These are phyloP conservation scores for Symbiodinium natans DNA, from an alignment of 73 alveolate genomes.

Conservation along the genomic window DNA sequence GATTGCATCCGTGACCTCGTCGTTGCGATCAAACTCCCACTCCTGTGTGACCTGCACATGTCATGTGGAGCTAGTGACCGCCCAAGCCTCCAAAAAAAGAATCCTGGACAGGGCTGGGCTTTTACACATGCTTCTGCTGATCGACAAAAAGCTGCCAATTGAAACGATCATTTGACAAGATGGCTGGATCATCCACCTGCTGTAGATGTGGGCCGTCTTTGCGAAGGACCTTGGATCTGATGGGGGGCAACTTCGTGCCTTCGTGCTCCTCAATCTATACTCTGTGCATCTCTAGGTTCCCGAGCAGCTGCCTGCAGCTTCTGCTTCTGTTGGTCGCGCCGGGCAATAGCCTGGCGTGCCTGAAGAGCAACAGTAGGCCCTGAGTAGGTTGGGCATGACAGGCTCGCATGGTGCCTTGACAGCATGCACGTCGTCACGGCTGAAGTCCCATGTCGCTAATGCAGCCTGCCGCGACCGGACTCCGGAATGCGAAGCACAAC, in stretches of 20 bases:
- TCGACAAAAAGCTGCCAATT: no score
- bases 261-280: not conserved
- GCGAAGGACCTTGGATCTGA: conserved; percentile 8
- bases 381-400: no score
- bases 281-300: not conserved
- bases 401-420: conserved; percentile 25
- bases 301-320: conserved; percentile 31
- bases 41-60: conserved; percentile 31
- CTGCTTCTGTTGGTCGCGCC: conserved; percentile 68
- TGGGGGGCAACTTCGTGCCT: no score
- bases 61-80: no score
- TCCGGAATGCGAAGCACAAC: no score
- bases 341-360: conserved; percentile 91
- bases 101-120: not conserved
- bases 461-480: conserved; percentile 39
- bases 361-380: not conserved
- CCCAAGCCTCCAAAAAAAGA: no score
- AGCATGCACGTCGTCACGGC: conserved; percentile 86
- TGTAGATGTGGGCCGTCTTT: conserved; percentile 72
- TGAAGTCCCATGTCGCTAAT: conserved; percentile 77
- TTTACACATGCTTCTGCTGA: no score
- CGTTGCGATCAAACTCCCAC: conserved; percentile 93
- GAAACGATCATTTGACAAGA: no score
- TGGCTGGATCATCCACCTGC: not conserved
- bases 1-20: conserved; percentile 69